A percentile compares a stretch with the other conserved stretches of the same genome.
Conservation (phyloP, 441 rosid genomes). For the Pelargonium cotyledonis region DNA sequence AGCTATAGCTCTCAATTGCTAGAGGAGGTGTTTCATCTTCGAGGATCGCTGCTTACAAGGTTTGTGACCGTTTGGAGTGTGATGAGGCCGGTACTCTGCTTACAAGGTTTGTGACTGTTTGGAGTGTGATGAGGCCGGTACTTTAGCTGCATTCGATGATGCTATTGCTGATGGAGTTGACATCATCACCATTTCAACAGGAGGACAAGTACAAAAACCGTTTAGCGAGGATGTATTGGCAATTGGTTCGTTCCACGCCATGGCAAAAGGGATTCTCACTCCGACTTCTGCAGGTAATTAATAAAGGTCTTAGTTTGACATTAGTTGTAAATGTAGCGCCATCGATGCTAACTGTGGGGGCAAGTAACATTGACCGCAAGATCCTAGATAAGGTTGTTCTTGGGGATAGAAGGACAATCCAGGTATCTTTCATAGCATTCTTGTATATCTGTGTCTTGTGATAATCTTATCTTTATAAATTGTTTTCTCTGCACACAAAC, state of each 20-base stretch:
- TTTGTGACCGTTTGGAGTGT: conserved; percentile 21
- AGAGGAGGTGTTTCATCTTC: conserved; percentile 34
- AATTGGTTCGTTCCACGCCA: conserved; percentile 42
- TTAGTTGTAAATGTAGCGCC: conserved; percentile 32
- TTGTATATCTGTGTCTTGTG: too few species aligned
- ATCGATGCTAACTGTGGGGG: conserved; percentile 48
- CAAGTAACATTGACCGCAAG: conserved; percentile 39
- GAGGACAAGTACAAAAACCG: background rate
- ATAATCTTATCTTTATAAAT: too few species aligned
- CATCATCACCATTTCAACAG: conserved; percentile 31
- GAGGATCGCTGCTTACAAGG: conserved; percentile 34
- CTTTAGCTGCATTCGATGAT: conserved; percentile 43
- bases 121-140: conserved; percentile 16
- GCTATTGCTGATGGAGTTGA: conserved; percentile 53
- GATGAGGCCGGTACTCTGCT: conserved; percentile 7
- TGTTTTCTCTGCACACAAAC: background rate
- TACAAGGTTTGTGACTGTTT: conserved; percentile 23
- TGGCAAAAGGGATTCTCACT: conserved; percentile 38
- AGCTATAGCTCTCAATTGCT: background rate
- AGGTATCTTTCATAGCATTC: conserved; percentile 25
- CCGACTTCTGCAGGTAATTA: conserved; percentile 37
- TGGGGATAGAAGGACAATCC: conserved; percentile 28
- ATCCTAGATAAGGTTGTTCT: conserved; percentile 38
- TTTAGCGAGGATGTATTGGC: conserved; percentile 24
- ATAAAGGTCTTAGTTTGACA: conserved; percentile 16